Percentiles rank a stretch among this genome's conserved stretches.
Evolutionary conservation across 768 basidiomycete genomes (phyloP).

Genomic region (Suillus fuscotomentosus): DNA sequence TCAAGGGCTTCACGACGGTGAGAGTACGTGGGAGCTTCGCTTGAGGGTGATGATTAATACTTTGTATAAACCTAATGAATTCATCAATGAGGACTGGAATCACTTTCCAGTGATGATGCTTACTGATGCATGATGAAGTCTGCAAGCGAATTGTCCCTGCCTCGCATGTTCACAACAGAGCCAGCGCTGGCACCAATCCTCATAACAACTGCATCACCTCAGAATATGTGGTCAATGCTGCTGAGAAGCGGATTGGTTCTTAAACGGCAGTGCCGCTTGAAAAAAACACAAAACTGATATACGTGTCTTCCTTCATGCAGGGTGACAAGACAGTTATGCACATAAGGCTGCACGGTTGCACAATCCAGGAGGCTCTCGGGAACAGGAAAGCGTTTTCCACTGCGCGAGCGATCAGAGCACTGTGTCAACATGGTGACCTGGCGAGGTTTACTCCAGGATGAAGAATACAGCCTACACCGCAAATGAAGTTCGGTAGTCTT

Average conservation of each 20-base stretch:
- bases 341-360: background rate
- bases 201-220: conserved; percentile 9
- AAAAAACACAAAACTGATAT: conserved; percentile 8
- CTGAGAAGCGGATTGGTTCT: background rate
- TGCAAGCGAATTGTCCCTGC: background rate
- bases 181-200: background rate
- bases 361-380: conserved; percentile 6
- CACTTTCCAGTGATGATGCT: background rate
- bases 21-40: no score
- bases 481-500: background rate
- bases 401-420: background rate
- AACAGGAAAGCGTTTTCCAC: conserved; percentile 2
- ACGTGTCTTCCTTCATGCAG: conserved; percentile 1
- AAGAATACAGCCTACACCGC: conserved; percentile 8
- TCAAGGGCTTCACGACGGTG: no score
- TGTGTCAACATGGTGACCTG: conserved; percentile 6
- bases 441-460: background rate
- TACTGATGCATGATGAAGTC: conserved; percentile 12
- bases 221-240: background rate
- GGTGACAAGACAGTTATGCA: background rate
- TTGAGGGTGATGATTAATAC: no score
- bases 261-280: conserved; percentile 10
- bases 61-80: background rate
- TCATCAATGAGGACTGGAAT: background rate
- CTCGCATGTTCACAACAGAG: conserved; percentile 9